Base-by-base conservation (phyloP, 2,329 filamentous ascomycete genomes). In the Colletotrichum musicola region DNA sequence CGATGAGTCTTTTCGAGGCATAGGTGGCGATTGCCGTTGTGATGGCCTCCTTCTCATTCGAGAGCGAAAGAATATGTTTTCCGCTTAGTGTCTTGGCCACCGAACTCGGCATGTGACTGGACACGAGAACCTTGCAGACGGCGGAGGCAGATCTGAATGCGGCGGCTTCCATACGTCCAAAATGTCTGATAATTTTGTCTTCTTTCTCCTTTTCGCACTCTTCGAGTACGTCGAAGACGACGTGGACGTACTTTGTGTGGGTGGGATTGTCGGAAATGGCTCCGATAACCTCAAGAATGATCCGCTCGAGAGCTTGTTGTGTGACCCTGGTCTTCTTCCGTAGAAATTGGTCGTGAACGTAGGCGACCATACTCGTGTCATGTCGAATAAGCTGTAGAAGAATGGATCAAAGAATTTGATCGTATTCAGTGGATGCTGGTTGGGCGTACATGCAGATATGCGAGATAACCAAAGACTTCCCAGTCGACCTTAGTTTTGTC, bases 361-460 rank as follows among this genome's bases (percentile, higher is more conserved):
- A 44, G 13, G 54, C 65, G 4, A 59, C 30, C 14, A 57, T 6
- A 18, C 64, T 59, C 6, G 20, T 38, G 49, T 51, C 47, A 16
- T 42, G 10, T 5, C 49, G 60, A 27, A 62, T 16, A 4, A 68
- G 59, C 27, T 62, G 64, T 1, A 61, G n/a, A 9, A 68, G 46
- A 10, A 72, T 71, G 22, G 62, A 71, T 25, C 58, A 25, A 16
- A 68, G 50, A 44, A 68, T 68, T 10, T 61, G 64, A 0, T 79
- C 77, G 60, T 81, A 81, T 4, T 72, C 38, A 0, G 69, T 77
- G 0, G 81, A 82, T 2, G 75, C 71, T 0, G 66, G 56, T 6
- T 80, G 76, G 0, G 73, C 71, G 13, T 77, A 75, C 5, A 72
- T 78, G 69, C 78, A 81, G 40, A 82, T 79, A 51, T 82, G 79